A percentile compares a stretch with the other conserved stretches of the same genome.
phyloP scores from a whole-genome alignment of 306 rosid species.

The Rosa persica region DNA sequence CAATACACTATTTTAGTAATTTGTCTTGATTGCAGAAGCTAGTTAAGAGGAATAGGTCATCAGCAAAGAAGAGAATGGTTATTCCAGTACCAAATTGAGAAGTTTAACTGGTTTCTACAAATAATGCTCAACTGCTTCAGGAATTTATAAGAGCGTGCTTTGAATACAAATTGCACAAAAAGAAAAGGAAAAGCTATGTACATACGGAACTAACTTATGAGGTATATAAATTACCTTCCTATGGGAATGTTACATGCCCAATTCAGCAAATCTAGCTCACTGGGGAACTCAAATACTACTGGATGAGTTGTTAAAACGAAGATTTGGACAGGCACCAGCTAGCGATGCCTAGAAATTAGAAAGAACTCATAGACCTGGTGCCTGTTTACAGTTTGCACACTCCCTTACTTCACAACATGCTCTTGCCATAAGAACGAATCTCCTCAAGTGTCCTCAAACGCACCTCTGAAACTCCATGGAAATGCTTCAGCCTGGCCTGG shows the following conservation, averaged over 20 bases:
- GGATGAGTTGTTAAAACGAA: slow-evolving; percentile 12
- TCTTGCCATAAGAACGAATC: slow-evolving; percentile 68
- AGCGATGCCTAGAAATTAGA: slow-evolving; percentile 46
- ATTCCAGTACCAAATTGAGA: no score
- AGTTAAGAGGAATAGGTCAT: no score
- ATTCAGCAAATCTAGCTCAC: background rate
- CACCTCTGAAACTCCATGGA: slow-evolving; percentile 35
- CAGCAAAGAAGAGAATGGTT: no score
- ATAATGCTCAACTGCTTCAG: no score
- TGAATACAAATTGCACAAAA: no score
- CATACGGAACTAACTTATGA: no score
- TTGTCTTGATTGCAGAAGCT: no score
- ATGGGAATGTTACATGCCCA: background rate
- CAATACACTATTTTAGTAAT: no score
- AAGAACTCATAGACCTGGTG: slow-evolving; percentile 79
- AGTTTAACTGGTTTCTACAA: no score
- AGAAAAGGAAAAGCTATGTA: no score
- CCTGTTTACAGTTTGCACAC: background rate
- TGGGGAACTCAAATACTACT: background rate
- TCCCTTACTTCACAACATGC: slow-evolving; percentile 50
- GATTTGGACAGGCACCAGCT: slow-evolving; percentile 26
- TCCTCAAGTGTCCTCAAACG: slow-evolving; percentile 65
- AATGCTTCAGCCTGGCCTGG: slow-evolving; percentile 31
- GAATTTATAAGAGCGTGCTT: no score
- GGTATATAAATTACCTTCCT: no score